Base-by-base conservation (phyloP, 805 yeast genomes). In the Starmerella sirachaensis region DNA sequence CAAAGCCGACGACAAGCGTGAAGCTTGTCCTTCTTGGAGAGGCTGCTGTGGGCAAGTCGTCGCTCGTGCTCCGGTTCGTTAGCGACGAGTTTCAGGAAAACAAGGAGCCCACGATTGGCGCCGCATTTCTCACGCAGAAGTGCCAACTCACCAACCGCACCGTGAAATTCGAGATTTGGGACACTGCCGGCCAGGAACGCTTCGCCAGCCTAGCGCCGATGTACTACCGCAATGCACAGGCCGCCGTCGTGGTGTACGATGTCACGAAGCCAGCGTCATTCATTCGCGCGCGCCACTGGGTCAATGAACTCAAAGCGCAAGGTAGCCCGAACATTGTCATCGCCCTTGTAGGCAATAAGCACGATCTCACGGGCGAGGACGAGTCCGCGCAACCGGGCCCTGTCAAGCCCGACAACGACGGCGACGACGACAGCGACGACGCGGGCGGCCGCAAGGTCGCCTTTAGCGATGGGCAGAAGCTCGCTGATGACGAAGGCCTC, bases 261-360 rank as follows among this genome's bases (percentile, higher is more conserved):
- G 74, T 88, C 49, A 86, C 97, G 27, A 85, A 85, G 55, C 94
- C 95, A 3, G 91, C 93, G 11, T 79, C 93, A 18, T 88, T 88
- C 52, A 78, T 85, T 52, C 85, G 88, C 60, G 97, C 97, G 6
- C 79, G 96, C 52, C 96, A 88, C 62, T 88, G 98, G 98, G 94
- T 88, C 38, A 81, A 81, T 55, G 97, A 88, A 58, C 70, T 88
- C 49, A 93, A 84, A 55, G 94, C 86, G 49, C 97, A 86, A 61
- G 96, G 96, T 14, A 69, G 81, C n/a, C 81, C 82, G 47, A 86
- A 79, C 46, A 88, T 88, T 35, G 74, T 84, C 41, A 85, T 88
- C 58, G 97, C 97, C 3, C 67, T 88, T 26, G 94, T 86, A 20
- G 98, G 95, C 26, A 88, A 86, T 65, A 88, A 88, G 63, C 71